Evolutionary conservation across 2,329 filamentous ascomycete species (phyloP).

Genomic region (Apiospora sp.): DNA sequence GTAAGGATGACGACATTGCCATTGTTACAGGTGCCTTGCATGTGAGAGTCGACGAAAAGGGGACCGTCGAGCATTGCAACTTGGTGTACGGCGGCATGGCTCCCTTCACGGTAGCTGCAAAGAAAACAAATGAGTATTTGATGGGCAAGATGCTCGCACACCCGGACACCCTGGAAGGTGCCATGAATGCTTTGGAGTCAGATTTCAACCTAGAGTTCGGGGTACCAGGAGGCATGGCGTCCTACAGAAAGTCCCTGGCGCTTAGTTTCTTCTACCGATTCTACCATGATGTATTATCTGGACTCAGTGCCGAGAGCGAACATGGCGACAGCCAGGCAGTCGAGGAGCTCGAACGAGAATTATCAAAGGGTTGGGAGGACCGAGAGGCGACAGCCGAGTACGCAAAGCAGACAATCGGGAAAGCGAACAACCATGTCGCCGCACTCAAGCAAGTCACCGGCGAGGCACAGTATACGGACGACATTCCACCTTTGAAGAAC

Average conservation of each 20-base stretch:
- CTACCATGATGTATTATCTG: conserved; percentile 84
- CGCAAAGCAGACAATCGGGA: conserved; percentile 82
- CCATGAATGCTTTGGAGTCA: conserved; percentile 86
- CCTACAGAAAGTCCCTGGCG: conserved; percentile 89
- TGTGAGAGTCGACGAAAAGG: conserved; percentile 72
- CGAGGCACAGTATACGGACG: conserved; percentile 95
- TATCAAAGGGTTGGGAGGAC: conserved; percentile 84
- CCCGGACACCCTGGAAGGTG: conserved; percentile 83
- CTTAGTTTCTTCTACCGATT: conserved; percentile 97
- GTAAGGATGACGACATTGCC: conserved; percentile 98
- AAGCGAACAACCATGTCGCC: conserved; percentile 85
- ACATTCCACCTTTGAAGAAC: conserved; percentile 86
- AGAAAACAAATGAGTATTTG: conserved; percentile 77
- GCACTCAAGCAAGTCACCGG: conserved; percentile 94
- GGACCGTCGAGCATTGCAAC: conserved; percentile 76
- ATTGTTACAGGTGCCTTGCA: conserved; percentile 91
- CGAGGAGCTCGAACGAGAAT: conserved; percentile 82
- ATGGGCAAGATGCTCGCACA: conserved; percentile 82
- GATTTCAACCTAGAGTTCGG: conserved; percentile 91
- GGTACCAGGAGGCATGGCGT: conserved; percentile 97
- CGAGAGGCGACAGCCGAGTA: conserved; percentile 78
- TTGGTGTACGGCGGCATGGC: conserved; percentile 97
- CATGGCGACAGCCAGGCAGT: conserved; percentile 76
- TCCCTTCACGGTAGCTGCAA: conserved; percentile 86
- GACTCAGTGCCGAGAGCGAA: conserved; percentile 57